Evolutionary conservation across 2,329 filamentous ascomycete genomes (phyloP).

Genomic region (Trichoderma lentiforme): DNA sequence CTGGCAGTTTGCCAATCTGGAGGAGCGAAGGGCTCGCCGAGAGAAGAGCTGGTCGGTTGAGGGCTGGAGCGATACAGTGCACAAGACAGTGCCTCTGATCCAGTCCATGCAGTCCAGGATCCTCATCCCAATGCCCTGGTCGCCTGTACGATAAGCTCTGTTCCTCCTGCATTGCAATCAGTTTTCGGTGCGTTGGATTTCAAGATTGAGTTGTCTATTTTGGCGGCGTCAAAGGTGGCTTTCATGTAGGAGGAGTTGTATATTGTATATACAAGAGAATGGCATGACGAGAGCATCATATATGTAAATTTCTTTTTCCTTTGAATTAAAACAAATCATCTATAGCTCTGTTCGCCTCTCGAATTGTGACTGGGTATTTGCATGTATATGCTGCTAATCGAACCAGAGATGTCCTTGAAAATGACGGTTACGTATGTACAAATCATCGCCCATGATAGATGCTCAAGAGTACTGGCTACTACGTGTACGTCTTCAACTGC

Average conservation of each 20-base stretch:
- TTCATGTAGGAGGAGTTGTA: conserved; percentile 27
- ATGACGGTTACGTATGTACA: neutral
- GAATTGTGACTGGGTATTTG: neutral
- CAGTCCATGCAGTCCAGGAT: conserved; percentile 95
- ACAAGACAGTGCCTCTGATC: conserved; percentile 97
- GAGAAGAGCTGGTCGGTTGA: conserved; percentile 95
- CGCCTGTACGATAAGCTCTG: conserved; percentile 69
- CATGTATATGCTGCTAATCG: neutral
- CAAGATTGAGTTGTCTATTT: neutral
- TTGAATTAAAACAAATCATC: neutral
- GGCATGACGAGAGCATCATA: conserved; percentile 2
- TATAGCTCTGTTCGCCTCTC: neutral
- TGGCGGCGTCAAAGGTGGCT: conserved; percentile 23
- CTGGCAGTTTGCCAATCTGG: conserved; percentile 97
- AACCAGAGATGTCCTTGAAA: neutral
- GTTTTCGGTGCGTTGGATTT: conserved; percentile 4
- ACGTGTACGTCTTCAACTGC: conserved; percentile 26
- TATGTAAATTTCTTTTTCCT: neutral
- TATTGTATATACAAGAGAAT: conserved; percentile 13
- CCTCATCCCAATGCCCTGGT: conserved; percentile 94
- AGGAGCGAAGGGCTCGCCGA: conserved; percentile 83
- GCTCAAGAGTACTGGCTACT: neutral
- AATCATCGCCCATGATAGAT: neutral
- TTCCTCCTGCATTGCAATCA: neutral
- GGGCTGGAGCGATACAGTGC: conserved; percentile 95